Percentiles rank a stretch among this genome's conserved stretches.
phyloP scores from a whole-genome alignment of 2,329 filamentous ascomycete genomes.

The Hypocreales sp. region DNA sequence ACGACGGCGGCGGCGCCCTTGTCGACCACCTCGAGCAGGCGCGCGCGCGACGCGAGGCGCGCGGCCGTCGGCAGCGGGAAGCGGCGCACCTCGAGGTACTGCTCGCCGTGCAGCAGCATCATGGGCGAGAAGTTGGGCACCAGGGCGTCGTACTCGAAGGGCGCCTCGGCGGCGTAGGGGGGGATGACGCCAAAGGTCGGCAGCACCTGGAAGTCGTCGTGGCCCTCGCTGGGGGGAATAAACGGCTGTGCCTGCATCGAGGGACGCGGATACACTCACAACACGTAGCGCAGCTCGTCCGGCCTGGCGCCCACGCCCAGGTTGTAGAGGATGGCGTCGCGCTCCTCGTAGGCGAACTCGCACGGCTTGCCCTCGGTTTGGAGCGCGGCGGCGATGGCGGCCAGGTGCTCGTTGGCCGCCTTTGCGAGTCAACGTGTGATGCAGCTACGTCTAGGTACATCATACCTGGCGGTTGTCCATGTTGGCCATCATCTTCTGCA shows the following conservation, averaged over 20 bases:
- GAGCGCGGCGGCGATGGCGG: conserved; percentile 63
- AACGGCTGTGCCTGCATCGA: too few relatives aligned
- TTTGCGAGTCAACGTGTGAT: conserved; percentile 5
- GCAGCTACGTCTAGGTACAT: too few relatives aligned
- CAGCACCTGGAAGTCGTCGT: conserved; percentile 83
- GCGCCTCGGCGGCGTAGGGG: conserved; percentile 70
- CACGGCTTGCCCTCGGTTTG: conserved; percentile 54
- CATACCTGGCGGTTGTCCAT: conserved; percentile 66
- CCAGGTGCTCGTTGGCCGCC: conserved; percentile 49
- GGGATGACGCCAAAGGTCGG: conserved; percentile 95
- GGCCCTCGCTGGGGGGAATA: conserved; percentile 44
- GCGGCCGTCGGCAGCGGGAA: conserved; percentile 81
- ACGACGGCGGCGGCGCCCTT: conserved; percentile 84
- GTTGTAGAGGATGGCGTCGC: conserved; percentile 90
- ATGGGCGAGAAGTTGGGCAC: conserved; percentile 95
- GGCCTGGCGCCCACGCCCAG: conserved; percentile 85
- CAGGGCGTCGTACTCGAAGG: conserved; percentile 67
- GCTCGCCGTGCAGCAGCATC: conserved; percentile 98
- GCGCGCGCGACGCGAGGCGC: conserved; percentile 58
- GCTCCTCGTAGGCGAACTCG: conserved; percentile 70
- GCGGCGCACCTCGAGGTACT: conserved; percentile 89
- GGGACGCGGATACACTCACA: conserved; percentile 25
- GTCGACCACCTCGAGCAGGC: conserved; percentile 87
- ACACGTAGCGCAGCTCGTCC: conserved; percentile 74
- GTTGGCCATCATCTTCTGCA: conserved; percentile 68